Conservation (phyloP, 1,139 yeast species). For the Candida sp. region DNA sequence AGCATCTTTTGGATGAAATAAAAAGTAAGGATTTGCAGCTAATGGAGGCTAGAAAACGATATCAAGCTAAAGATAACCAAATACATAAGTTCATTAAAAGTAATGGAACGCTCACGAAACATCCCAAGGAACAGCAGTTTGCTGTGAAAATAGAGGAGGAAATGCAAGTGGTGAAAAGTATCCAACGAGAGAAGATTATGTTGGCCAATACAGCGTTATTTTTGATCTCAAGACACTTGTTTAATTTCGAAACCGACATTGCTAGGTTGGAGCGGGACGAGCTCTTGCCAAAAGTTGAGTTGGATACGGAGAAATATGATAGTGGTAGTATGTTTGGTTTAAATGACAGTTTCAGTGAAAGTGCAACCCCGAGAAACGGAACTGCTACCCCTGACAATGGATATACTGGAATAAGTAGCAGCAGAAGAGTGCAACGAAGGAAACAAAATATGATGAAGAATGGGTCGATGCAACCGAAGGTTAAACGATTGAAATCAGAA, state of each 20-base stretch:
- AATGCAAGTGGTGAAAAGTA: constrained; percentile 51
- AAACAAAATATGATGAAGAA: constrained; percentile 21
- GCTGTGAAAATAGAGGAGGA: constrained; percentile 69
- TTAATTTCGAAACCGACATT: constrained; percentile 71
- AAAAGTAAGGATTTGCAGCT: constrained; percentile 65
- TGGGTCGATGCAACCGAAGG: constrained; percentile 10
- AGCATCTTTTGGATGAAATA: constrained; percentile 77
- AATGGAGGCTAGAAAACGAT: constrained; percentile 64
- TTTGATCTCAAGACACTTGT: constrained; percentile 69
- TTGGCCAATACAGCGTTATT: constrained; percentile 83
- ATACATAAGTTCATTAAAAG: constrained; percentile 81
- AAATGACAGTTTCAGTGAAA: constrained; percentile 24
- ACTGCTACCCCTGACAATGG: constrained; percentile 7
- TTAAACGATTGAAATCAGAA: constrained; percentile 24
- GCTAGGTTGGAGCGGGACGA: constrained; percentile 79
- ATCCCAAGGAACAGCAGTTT: constrained; percentile 77
- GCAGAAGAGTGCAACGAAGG: constrained; percentile 18
- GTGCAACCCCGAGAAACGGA: constrained; percentile 29
- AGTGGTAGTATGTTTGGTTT: constrained; percentile 11
- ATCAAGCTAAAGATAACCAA: constrained; percentile 70
- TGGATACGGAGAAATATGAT: constrained; percentile 16
- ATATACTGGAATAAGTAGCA: constrained; percentile 15
- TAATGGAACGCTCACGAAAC: constrained; percentile 77
- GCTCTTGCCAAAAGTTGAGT: constrained; percentile 56
- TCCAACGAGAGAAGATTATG: constrained; percentile 77